These are phyloP conservation scores for Colletotrichum nymphaeae DNA, from an alignment of 2,329 filamentous ascomycete genomes.

Conservation along the genomic window DNA sequence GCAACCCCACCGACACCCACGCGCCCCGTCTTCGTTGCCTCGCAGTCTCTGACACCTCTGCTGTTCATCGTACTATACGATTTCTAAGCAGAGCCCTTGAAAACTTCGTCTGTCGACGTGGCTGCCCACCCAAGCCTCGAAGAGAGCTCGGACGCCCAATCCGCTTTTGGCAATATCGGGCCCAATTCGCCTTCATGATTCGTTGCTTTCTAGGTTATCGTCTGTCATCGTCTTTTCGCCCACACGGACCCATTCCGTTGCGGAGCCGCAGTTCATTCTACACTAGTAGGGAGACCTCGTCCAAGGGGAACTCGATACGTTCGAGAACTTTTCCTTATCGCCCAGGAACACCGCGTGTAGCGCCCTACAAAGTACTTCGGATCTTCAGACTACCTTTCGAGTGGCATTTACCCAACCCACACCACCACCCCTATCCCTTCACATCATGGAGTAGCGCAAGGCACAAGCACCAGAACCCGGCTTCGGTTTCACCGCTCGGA, in stretches of 20 bases:
- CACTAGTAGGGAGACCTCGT: background rate
- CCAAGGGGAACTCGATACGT: background rate
- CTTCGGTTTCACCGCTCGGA: slow-evolving; percentile 27
- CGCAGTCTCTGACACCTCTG: slow-evolving; percentile 11
- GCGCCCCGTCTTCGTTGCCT: slow-evolving; percentile 27
- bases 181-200: slow-evolving; percentile 5
- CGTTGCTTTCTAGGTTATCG: background rate
- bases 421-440: background rate
- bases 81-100: slow-evolving; percentile 28
- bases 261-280: background rate
- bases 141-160: background rate
- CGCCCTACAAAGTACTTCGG: background rate
- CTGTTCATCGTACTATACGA: slow-evolving; percentile 23
- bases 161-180: background rate
- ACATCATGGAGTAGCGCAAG: background rate
- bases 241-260: background rate
- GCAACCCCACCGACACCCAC: background rate
- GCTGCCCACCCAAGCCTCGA: background rate
- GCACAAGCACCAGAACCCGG: background rate
- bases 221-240: background rate
- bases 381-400: background rate
- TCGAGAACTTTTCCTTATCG: slow-evolving; percentile 15
- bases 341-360: slow-evolving; percentile 14
- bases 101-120: slow-evolving; percentile 18
- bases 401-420: background rate